Evolutionary conservation across 192 early-diverging fungal genomes (phyloP).

Genomic region (Coemansia nantahalensis): DNA sequence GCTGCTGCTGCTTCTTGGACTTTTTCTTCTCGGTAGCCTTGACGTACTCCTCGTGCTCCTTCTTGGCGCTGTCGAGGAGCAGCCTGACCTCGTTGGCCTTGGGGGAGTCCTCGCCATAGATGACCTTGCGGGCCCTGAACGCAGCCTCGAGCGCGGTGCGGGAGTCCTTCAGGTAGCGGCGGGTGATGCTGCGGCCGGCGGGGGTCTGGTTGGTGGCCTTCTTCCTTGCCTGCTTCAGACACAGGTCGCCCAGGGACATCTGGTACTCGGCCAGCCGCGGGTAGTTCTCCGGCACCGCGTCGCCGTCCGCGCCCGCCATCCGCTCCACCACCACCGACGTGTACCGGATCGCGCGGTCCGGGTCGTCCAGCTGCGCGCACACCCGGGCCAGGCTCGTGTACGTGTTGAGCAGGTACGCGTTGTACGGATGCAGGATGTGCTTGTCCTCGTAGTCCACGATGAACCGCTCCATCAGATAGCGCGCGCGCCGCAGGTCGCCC

Average conservation of each 20-base stretch:
- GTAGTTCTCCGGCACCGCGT: slow-evolving; percentile 55
- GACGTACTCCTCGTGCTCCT: slow-evolving; percentile 41
- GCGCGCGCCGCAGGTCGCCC: slow-evolving; percentile 39
- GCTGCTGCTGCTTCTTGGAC: slow-evolving; percentile 30
- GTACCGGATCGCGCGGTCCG: slow-evolving; percentile 50
- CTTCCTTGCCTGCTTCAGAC: slow-evolving; percentile 55
- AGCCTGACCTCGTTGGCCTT: slow-evolving; percentile 26
- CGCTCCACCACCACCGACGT: slow-evolving; percentile 40
- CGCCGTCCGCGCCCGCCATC: slow-evolving; percentile 36
- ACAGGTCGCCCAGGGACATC: slow-evolving; percentile 57
- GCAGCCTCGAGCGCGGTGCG: slow-evolving; percentile 29
- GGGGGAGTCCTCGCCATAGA: slow-evolving; percentile 42
- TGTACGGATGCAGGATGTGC: slow-evolving; percentile 50
- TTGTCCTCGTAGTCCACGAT: slow-evolving; percentile 51
- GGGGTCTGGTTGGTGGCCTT: slow-evolving; percentile 47
- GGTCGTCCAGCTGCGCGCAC: slow-evolving; percentile 38
- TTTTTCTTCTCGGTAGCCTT: slow-evolving; percentile 47
- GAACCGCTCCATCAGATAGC: slow-evolving; percentile 48
- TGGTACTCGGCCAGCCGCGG: slow-evolving; percentile 61
- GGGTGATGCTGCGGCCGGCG: slow-evolving; percentile 40
- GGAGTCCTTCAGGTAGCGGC: slow-evolving; percentile 49
- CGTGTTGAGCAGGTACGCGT: slow-evolving; percentile 53
- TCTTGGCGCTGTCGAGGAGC: slow-evolving; percentile 43
- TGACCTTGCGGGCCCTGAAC: slow-evolving; percentile 19
- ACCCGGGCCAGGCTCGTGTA: slow-evolving; percentile 40